phyloP scores from a whole-genome alignment of 1,284 basidiomycete species.

The Cerioporus squamosus region DNA sequence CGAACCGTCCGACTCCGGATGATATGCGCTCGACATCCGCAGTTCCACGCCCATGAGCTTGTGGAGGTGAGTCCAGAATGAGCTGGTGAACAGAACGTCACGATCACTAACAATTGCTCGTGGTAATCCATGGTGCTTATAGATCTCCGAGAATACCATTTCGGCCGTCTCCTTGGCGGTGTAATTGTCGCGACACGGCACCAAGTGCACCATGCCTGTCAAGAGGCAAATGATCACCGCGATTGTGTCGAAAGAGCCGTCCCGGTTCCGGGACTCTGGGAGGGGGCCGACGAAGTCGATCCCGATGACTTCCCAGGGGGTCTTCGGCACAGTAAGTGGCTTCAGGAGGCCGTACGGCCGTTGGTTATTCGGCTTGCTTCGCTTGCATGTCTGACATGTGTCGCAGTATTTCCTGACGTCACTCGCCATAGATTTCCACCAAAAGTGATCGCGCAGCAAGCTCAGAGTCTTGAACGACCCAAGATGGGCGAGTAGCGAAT shows the following conservation, averaged over 20 bases:
- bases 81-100: not conserved
- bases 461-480: conserved; percentile 27
- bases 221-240: not conserved
- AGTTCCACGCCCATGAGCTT: not conserved
- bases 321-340: conserved; percentile 20
- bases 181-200: not conserved
- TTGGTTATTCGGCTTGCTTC: conserved; percentile 28
- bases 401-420: conserved; percentile 31
- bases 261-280: conserved; percentile 34
- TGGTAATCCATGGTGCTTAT: not conserved
- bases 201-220: not conserved
- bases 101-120: not conserved
- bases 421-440: conserved; percentile 34
- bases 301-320: conserved; percentile 35
- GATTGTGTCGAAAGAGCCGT: conserved; percentile 4
- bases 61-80: not conserved
- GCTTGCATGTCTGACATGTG: conserved; percentile 28
- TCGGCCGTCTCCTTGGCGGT: not conserved
- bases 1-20: not conserved
- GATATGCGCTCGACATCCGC: not conserved
- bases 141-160: not conserved
- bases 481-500: not conserved
- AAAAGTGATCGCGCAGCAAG: conserved; percentile 33
- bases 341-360: conserved; percentile 30
- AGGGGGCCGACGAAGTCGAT: conserved; percentile 44